Evolutionary conservation across 2,329 filamentous ascomycete species (phyloP).

Genomic region (Mollisia scopiformis): DNA sequence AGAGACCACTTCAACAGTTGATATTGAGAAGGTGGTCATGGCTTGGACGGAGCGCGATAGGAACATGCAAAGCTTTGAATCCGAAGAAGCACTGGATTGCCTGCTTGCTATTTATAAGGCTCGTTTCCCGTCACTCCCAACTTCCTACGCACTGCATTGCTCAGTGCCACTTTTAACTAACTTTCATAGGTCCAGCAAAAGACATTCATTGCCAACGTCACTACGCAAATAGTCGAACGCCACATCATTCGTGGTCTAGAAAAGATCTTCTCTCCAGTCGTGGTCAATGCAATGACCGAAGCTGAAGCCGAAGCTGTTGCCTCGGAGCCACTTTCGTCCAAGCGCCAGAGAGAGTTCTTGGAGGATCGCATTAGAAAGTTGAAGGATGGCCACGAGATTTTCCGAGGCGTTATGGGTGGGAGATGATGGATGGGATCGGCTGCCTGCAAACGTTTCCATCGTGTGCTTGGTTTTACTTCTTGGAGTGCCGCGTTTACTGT

Average conservation of each 20-base stretch:
- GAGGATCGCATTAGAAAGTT: slow-evolving; percentile 34
- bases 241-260: slow-evolving; percentile 36
- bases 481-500: no score
- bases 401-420: slow-evolving; percentile 26
- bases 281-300: slow-evolving; percentile 25
- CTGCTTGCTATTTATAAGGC: slow-evolving; percentile 40
- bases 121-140: background rate
- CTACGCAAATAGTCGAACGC: slow-evolving; percentile 39
- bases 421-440: no score
- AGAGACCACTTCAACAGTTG: no score
- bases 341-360: slow-evolving; percentile 29
- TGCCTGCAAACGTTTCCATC: no score
- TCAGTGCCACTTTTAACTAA: background rate
- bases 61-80: slow-evolving; percentile 34
- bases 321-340: slow-evolving; percentile 29
- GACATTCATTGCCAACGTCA: slow-evolving; percentile 39
- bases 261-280: slow-evolving; percentile 34
- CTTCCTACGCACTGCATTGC: background rate
- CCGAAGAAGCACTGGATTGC: slow-evolving; percentile 36
- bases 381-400: slow-evolving; percentile 33
- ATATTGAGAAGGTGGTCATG: no score
- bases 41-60: slow-evolving; percentile 33
- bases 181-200: slow-evolving; percentile 35
- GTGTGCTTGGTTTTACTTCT: no score
- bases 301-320: slow-evolving; percentile 33